Base-by-base conservation (phyloP, 257 asterid species). In the Ocimum tenuiflorum region DNA sequence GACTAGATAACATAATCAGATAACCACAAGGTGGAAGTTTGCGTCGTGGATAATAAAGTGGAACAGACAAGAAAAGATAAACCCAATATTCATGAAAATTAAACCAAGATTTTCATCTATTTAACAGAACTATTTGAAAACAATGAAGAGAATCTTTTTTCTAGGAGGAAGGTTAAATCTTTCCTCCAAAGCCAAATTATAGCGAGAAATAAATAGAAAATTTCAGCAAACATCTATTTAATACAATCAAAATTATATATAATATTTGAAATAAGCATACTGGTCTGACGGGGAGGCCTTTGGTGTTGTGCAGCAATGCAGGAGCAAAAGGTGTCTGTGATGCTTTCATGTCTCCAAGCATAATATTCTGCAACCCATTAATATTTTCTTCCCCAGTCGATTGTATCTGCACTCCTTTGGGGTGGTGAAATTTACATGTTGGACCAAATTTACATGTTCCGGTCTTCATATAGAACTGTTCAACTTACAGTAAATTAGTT, bases 401-500 rank as follows among this genome's bases (percentile, higher is more conserved):
- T 27, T 75, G 81, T 66, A 83, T 67, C 64, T 78, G 88, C 62
- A 88, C 77, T 62, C 74, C 95, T 81, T 80, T 94, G 66, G 99
- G 99, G 75, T 94, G 99, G 83, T 94, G 84, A 79, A 85, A 94
- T 81, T 85, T 94, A 88, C 99, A 94, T 71, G 92, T 80, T 22
- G 76, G 39, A 45, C 99, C 99, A 78, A 80, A 90, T 78, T 87
- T 90, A 79, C 99, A 94, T 33, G 50, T 74, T 60, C 99, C 99
- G 73, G 99, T 88, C 89, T 90, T 94, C 91, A 94, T 81, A 67
- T 88, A 94, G 84, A 90, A 94, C 99, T 94, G 95, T 72, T 73
- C 71, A 53, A 75, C 70, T 65, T 10, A 73, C 49, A 72, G 62
- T 46, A 58, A 45, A 54, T 60, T 55, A 29, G 43, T 46, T 20